These are phyloP conservation scores for Oryza officinalis DNA, from an alignment of 176 grass and related monocot genomes.

Conservation along the genomic window DNA sequence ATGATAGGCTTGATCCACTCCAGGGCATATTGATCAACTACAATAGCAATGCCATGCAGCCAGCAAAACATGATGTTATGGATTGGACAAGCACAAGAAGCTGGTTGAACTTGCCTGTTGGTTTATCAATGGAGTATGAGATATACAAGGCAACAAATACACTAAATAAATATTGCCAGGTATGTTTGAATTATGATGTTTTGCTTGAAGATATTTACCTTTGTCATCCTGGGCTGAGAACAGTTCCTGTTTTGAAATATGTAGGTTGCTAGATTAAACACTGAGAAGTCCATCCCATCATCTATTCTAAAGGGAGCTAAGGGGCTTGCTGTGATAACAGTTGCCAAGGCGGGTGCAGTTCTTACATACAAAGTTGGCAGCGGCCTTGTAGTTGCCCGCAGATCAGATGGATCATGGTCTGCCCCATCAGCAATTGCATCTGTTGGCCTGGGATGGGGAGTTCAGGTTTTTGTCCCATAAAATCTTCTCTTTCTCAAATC, in stretches of 20 bases:
- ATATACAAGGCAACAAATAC: conserved; percentile 88
- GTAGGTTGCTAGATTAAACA: conserved; percentile 88
- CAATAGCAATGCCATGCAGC: conserved; percentile 83
- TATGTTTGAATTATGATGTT: conserved; percentile 21
- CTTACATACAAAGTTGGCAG: conserved; percentile 91
- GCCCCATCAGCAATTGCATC: conserved; percentile 89
- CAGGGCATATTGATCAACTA: conserved; percentile 82
- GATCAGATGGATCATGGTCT: conserved; percentile 89
- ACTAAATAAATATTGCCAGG: conserved; percentile 82
- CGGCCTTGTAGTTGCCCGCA: conserved; percentile 83
- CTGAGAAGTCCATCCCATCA: conserved; percentile 85
- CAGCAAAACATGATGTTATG: conserved; percentile 88
- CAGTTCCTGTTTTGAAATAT: conserved; percentile 37
- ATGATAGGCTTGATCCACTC: conserved; percentile 77
- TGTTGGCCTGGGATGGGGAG: conserved; percentile 94
- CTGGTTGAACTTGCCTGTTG: conserved; percentile 86
- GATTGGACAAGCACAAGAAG: conserved; percentile 91
- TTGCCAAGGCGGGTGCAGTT: conserved; percentile 80
- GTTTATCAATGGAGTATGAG: conserved; percentile 90
- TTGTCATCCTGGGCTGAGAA: conserved; percentile 26
- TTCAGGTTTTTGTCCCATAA: conserved; percentile 62
- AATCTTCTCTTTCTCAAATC: conserved; percentile 18
- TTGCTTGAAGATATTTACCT: conserved; percentile 17
- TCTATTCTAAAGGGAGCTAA: conserved; percentile 87
- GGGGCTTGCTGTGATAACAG: conserved; percentile 86